Evolutionary conservation across 192 early-diverging fungal species (phyloP).

Genomic region (Allomyces macrogynus): DNA sequence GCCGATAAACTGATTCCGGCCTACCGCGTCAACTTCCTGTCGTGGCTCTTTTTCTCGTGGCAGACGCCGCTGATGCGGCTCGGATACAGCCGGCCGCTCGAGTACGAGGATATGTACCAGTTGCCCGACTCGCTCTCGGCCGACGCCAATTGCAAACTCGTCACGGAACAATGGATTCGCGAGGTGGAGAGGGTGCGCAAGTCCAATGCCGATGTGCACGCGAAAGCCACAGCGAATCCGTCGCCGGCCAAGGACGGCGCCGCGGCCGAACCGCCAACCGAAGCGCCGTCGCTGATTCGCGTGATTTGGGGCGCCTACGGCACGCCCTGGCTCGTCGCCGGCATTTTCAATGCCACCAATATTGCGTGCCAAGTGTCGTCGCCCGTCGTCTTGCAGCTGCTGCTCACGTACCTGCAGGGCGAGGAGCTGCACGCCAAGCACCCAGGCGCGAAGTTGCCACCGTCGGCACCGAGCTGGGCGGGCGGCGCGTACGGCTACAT

Average conservation of each 20-base stretch:
- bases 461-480: neutral
- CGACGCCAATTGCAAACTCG: slow-evolving; percentile 3
- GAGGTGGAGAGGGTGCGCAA: slow-evolving; percentile 1
- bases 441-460: neutral
- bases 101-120: slow-evolving; percentile 13
- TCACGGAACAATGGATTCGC: neutral
- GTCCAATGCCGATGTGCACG: slow-evolving; percentile 4
- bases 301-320: slow-evolving; percentile 2
- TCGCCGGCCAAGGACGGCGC: too few relatives aligned
- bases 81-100: slow-evolving; percentile 11
- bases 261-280: neutral
- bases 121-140: slow-evolving; percentile 12
- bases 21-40: slow-evolving; percentile 11
- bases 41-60: slow-evolving; percentile 18
- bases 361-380: slow-evolving; percentile 5
- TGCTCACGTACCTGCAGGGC: slow-evolving; percentile 6
- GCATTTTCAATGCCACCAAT: slow-evolving; percentile 5
- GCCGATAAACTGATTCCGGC: slow-evolving; percentile 12
- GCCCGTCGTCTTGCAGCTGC: slow-evolving; percentile 6
- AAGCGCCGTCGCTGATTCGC: neutral
- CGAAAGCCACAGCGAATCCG: slow-evolving; percentile 5
- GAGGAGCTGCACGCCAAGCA: neutral
- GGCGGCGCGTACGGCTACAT: slow-evolving; percentile 9
- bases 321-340: slow-evolving; percentile 7
- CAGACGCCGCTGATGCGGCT: slow-evolving; percentile 11